A percentile compares a stretch with the other conserved stretches of the same genome.
Evolutionary conservation across 345 rosid species (phyloP).

Genomic region (Odontarrhena argentea): DNA sequence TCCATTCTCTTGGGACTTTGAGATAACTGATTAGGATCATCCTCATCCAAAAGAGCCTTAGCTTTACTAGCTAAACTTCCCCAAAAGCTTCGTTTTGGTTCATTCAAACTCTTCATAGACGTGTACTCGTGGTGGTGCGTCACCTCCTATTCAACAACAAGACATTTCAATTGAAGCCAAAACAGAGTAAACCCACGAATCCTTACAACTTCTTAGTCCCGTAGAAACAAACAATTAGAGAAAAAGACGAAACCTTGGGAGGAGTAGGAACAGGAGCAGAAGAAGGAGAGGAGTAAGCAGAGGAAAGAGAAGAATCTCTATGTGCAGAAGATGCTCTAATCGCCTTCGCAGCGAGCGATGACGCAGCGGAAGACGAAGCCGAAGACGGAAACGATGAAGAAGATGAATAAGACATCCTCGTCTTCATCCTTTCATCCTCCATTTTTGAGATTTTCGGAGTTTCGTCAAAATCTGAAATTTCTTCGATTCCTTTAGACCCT

Average conservation of each 20-base stretch:
- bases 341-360: constrained; percentile 75
- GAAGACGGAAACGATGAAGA: constrained; percentile 30
- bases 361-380: constrained; percentile 49
- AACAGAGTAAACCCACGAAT: constrained; percentile 19
- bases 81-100: constrained; percentile 81
- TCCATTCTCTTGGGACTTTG: constrained; percentile 41
- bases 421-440: constrained; percentile 18
- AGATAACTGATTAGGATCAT: constrained; percentile 35
- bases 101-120: constrained; percentile 51
- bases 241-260: constrained; percentile 31
- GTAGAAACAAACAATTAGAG: not conserved
- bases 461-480: constrained; percentile 20
- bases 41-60: constrained; percentile 77
- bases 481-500: not conserved
- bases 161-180: constrained; percentile 18
- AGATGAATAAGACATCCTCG: constrained; percentile 32
- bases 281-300: constrained; percentile 59
- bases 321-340: constrained; percentile 80
- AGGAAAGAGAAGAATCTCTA: constrained; percentile 69
- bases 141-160: constrained; percentile 43
- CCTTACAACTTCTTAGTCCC: not conserved
- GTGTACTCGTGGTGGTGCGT: constrained; percentile 46
- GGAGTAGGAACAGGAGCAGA: constrained; percentile 40
- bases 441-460: constrained; percentile 9
- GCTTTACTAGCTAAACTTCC: constrained; percentile 88